Evolutionary conservation across 2,329 filamentous ascomycete species (phyloP).

Genomic region (Stylonectria norvegica): DNA sequence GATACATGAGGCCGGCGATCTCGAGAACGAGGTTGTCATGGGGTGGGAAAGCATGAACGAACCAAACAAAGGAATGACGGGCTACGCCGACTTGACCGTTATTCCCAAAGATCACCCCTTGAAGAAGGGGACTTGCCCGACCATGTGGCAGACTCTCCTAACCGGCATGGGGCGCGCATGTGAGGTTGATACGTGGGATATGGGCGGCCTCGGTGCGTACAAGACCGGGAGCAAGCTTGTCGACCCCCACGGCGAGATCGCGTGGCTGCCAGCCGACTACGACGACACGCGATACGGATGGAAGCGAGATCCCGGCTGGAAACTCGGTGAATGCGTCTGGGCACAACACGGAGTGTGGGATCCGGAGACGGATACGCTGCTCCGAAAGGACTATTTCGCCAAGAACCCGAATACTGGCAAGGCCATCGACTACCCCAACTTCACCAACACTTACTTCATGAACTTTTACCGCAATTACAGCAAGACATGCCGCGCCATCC

Average conservation of each 20-base stretch:
- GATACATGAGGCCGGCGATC: constrained; percentile 84
- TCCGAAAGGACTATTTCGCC: constrained; percentile 85
- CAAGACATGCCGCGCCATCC: constrained; percentile 69
- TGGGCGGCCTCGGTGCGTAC: constrained; percentile 88
- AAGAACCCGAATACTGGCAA: constrained; percentile 73
- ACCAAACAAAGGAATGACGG: constrained; percentile 83
- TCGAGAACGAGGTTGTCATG: constrained; percentile 82
- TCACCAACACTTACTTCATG: constrained; percentile 91
- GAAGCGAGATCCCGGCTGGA: constrained; percentile 85
- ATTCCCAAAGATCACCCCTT: constrained; percentile 86
- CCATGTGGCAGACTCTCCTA: constrained; percentile 88
- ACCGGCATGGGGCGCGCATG: constrained; percentile 88
- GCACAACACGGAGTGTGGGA: constrained; percentile 97
- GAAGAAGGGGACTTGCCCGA: constrained; percentile 89
- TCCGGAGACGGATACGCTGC: constrained; percentile 67
- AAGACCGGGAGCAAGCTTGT: constrained; percentile 80
- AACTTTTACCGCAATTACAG: constrained; percentile 75
- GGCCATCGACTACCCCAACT: constrained; percentile 73
- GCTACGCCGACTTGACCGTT: constrained; percentile 73
- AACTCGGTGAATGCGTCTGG: constrained; percentile 92
- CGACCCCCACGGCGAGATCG: constrained; percentile 79
- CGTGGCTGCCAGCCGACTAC: constrained; percentile 80
- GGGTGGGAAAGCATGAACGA: constrained; percentile 98
- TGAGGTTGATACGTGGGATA: constrained; percentile 89
- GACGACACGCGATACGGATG: constrained; percentile 88